Evolutionary conservation across 768 basidiomycete species (phyloP).

Genomic region (Lactarius sp.): DNA sequence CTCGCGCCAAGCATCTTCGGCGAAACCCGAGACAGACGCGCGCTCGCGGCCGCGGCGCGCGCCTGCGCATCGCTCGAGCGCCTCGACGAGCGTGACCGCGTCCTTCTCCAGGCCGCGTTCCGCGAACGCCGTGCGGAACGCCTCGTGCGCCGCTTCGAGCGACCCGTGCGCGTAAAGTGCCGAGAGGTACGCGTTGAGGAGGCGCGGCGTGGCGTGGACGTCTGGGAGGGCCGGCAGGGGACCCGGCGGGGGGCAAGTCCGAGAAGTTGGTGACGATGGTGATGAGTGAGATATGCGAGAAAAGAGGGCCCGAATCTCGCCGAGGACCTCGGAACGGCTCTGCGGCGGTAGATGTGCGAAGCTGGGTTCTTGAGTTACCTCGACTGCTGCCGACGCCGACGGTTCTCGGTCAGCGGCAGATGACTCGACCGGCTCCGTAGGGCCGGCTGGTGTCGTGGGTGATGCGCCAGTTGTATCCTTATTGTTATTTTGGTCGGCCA

Average conservation of each 20-base stretch:
- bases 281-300: constrained; percentile 42
- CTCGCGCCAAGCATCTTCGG: constrained; percentile 57
- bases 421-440: not conserved
- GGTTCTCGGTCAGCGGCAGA: not conserved
- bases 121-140: constrained; percentile 49
- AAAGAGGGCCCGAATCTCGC: constrained; percentile 66
- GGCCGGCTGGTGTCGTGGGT: not conserved
- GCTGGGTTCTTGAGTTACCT: constrained; percentile 7
- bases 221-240: constrained; percentile 34
- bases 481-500: constrained; percentile 31
- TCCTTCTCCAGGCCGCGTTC: constrained; percentile 42
- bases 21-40: constrained; percentile 48
- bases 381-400: not conserved
- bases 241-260: too few species aligned
- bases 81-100: constrained; percentile 55
- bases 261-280: not conserved
- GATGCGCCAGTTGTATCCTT: constrained; percentile 3
- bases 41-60: constrained; percentile 41
- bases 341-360: constrained; percentile 63
- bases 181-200: constrained; percentile 78
- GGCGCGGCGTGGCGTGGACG: constrained; percentile 53
- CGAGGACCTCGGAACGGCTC: constrained; percentile 62
- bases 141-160: constrained; percentile 43
- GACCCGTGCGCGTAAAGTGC: constrained; percentile 60
- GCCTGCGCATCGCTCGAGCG: constrained; percentile 59